These are phyloP conservation scores for Anaeramoeba flamelloides DNA, from an alignment of 78 protist species.

Conservation along the genomic window DNA sequence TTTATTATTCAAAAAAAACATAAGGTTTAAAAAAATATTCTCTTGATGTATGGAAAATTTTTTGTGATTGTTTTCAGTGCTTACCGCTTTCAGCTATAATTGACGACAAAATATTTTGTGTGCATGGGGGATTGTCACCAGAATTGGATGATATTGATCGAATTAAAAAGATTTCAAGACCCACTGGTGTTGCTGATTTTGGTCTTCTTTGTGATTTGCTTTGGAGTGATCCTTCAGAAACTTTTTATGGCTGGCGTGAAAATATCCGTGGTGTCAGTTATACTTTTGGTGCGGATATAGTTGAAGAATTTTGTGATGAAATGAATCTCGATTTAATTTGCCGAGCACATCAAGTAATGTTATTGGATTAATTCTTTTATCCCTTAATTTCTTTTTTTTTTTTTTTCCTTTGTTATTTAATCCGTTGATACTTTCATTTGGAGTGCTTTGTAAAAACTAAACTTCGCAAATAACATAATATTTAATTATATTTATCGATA, in stretches of 20 bases:
- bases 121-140: background rate
- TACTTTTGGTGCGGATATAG: background rate
- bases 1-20: too few relatives aligned
- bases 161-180: background rate
- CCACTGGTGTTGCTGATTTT: background rate
- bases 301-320: background rate
- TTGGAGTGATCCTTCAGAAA: constrained; percentile 1
- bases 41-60: too few relatives aligned
- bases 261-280: background rate
- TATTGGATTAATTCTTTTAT: too few relatives aligned
- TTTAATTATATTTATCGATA: too few relatives aligned
- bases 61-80: too few relatives aligned
- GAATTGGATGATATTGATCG: background rate
- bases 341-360: background rate
- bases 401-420: too few relatives aligned
- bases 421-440: too few relatives aligned
- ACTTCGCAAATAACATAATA: too few relatives aligned
- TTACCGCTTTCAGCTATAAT: too few relatives aligned
- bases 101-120: background rate
- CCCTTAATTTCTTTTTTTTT: too few relatives aligned
- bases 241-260: background rate
- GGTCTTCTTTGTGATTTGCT: background rate
- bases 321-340: background rate
- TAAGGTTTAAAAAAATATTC: too few relatives aligned
- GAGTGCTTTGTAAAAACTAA: too few relatives aligned